Conservation (phyloP, 2,329 filamentous ascomycete genomes). For the Leptographium flavum region DNA sequence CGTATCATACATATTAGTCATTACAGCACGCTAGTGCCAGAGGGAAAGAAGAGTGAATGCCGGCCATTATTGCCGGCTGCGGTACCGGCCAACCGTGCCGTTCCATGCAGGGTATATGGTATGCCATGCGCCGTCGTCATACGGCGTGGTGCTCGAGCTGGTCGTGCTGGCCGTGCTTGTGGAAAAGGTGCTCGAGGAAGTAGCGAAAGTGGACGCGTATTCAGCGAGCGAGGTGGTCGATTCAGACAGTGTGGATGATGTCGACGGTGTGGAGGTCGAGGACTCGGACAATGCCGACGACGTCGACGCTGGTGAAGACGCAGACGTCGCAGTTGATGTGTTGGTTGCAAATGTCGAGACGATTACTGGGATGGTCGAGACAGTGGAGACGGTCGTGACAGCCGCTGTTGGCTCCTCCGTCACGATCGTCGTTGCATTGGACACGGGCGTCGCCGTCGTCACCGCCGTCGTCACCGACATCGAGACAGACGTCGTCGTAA, state of each 20-base stretch:
- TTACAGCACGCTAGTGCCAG: not conserved
- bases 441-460: not conserved
- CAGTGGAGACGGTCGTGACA: no score
- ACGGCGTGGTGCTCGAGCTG: not conserved
- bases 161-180: conserved; percentile 1
- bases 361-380: not conserved
- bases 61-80: not conserved
- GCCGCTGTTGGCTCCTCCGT: no score
- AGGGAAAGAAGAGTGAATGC: not conserved
- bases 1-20: conserved; percentile 1
- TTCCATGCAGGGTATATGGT: conserved; percentile 31
- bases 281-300: not conserved
- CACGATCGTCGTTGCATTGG: not conserved
- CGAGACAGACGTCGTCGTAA: not conserved
- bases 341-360: not conserved
- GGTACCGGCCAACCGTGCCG: conserved; percentile 17
- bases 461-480: not conserved
- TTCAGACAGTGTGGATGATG: not conserved
- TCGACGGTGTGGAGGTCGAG: not conserved
- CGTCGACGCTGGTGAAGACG: not conserved
- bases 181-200: conserved; percentile 15
- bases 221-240: not conserved
- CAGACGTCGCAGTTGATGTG: conserved; percentile 2
- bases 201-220: conserved; percentile 10
- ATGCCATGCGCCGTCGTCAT: conserved; percentile 22